Evolutionary conservation across 768 basidiomycete genomes (phyloP), one percentile per base, ranked within the genome.

Genomic region (Trametes coccinea): DNA sequence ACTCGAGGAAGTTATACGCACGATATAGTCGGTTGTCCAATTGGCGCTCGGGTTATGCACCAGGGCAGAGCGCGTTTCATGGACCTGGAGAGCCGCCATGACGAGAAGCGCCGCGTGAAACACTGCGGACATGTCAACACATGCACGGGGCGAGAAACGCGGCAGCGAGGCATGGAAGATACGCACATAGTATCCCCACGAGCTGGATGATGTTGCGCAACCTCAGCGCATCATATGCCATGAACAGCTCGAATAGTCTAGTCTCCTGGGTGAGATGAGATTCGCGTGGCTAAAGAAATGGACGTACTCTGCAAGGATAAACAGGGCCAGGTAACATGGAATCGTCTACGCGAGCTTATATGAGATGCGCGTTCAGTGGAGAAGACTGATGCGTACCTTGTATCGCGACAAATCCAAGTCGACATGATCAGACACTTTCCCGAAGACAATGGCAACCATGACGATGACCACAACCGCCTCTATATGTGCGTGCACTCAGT

Each of bases 261-360:
- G 41, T 0, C n/a, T 6, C 41, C 7, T 14, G 2, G 1, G n/a
- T 43, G 4, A 43, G 41, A n/a, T 43, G 41, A 43, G 13, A 8
- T 13, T n/a, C 13, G 44, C 49, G 10, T 2, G 5, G 14, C 1
- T 4, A n/a, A 0, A 13, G n/a, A 43, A 0, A 5, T 13, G 41
- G 2, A 14, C 83, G 53, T 71, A 92, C 92, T 90, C 91, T 59
- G 89, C 92, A 9, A 94, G 78, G 29, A 87, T 86, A 72, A 93
- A 94, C 6, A 94, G 78, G 3, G 90, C 90, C 5, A 94, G 84
- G 72, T 93, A 94, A 73, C 92, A 93, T 63, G 91, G 87, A 55
- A 93, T 72, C 11, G 92, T 93, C 88, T 91, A 53, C 5, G 53
- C 13, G 44, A 54, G 16, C 39, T 72, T 62, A 64, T 60, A 41